These are phyloP conservation scores for Fraxinus nigra DNA, from an alignment of 305 asterid genomes.

Conservation along the genomic window DNA sequence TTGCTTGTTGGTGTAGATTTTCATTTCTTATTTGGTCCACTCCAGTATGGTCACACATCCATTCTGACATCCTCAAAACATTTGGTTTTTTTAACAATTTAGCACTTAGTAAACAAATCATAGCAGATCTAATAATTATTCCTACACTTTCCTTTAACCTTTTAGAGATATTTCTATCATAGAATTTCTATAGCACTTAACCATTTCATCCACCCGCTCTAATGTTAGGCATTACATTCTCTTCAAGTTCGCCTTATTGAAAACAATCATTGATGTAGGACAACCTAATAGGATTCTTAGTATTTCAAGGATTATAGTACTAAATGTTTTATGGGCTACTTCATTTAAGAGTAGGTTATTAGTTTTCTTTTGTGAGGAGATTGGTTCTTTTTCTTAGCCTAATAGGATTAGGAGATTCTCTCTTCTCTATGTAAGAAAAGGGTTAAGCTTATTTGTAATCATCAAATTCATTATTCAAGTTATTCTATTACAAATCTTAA, in stretches of 20 bases:
- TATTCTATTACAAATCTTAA: not conserved
- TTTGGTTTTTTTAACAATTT: not conserved
- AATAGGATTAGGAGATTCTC: not conserved
- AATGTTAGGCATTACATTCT: not conserved
- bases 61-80: not conserved
- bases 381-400: not conserved
- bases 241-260: not conserved
- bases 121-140: not conserved
- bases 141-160: not conserved
- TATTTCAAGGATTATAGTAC: not conserved
- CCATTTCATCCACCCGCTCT: not conserved
- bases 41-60: not conserved
- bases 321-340: not conserved
- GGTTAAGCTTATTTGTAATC: not conserved
- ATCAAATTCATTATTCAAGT: not conserved
- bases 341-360: not conserved
- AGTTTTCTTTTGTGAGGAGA: not conserved
- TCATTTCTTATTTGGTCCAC: not conserved
- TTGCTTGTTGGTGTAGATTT: not conserved
- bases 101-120: not conserved
- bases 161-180: not conserved
- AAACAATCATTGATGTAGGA: not conserved
- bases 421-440: not conserved
- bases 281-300: not conserved
- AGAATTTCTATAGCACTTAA: not conserved